Base-by-base conservation (phyloP, 106 monocot species). In the Ottelia alismoides region DNA sequence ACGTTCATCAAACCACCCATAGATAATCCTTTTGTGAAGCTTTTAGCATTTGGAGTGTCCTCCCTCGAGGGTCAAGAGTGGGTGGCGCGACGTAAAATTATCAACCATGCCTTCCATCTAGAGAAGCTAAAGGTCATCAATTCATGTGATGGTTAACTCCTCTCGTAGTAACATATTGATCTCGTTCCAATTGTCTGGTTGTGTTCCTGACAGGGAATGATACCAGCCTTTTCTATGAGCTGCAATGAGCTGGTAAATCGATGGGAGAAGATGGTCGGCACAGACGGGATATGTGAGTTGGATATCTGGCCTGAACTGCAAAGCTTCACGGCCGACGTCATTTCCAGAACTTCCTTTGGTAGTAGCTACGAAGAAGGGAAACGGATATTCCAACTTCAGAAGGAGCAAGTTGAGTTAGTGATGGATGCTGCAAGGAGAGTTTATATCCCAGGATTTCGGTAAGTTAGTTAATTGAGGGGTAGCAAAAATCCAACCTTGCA, bases 241-340 rank as follows among this genome's bases (percentile, higher is more conserved):
- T 87, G 78, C 32, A 28, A 28, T 19, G 69, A 74, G 29, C 25
- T 87, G 23, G 32, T 75, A 16, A 30, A 69, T n/a, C 78, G 71
- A 56, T 78, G 87, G 81, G 51, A 69, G 45, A 28, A 65, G 4
- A 20, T 69, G 21, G 21, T 51, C 1, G 40, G 30, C 10, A 31
- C 1, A 1, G 46, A 58, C 22, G 69, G 68, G 47, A 51, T 45
- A 0, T 72, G 55, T 48, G 81, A 87, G 27, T 12, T 87, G 29
- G 77, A 81, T 72, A 47, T 81, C n/a, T 87, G 81, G 81, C 65
- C 72, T n/a, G 81, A 86, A 17, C 49, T 77, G 12, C 70, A 74
- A 58, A 81, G 59, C 28, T 40, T 86, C 9, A 74, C 74, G 10
- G 71, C 61, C 47, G 81, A 86, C 68, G 71, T 69, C 48, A 86